Base-by-base conservation (phyloP, 257 asterid genomes). In the Gentiana dahurica region DNA sequence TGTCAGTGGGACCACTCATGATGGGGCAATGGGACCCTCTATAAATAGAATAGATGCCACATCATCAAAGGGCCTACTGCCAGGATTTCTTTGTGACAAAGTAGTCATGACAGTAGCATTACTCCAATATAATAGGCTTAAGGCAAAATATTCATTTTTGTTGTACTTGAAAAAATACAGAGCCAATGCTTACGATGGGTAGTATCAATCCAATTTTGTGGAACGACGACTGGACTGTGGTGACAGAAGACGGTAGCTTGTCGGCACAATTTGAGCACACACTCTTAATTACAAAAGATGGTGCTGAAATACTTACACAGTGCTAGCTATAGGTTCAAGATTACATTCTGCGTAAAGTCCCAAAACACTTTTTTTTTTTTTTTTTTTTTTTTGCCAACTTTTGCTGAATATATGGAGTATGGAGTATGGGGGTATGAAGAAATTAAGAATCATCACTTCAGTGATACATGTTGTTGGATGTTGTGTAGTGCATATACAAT, bases 191-290 rank as follows among this genome's bases (percentile, higher is more conserved):
- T 68, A 87, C 98, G 36, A 58, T 87, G 2, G 97, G 98, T 44
- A 85, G 97, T 75, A 85, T 85, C 62, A 55, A 87, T 36, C 90
- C 93, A 2, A 49, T 73, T 59, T 73, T 91, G 81, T 91, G 98
- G 98, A 78, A 81, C 2, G 98, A 91, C 50, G 62, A 87, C 53
- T 91, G 98, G 98, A 85, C 98, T 1, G 95, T 87, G 12, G 93
- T 87, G 39, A 91, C 97, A 2, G 89, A 74, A 64, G 97, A 91
- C 62, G 95, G 90, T n/a, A 79, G 95, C 82, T 85, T 91, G 47
- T 87, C 98, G 12, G 97, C 98, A 71, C 98, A 91, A 62, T 91
- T 87, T 61, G 98, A 91, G 63, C 98, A 91, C 73, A 87, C 97
- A 79, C 68, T 91, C 71, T 76, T 91, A 63, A 80, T 87, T 53